phyloP scores from a whole-genome alignment of 2,329 filamentous ascomycete genomes.

The Fusarium sp. region DNA sequence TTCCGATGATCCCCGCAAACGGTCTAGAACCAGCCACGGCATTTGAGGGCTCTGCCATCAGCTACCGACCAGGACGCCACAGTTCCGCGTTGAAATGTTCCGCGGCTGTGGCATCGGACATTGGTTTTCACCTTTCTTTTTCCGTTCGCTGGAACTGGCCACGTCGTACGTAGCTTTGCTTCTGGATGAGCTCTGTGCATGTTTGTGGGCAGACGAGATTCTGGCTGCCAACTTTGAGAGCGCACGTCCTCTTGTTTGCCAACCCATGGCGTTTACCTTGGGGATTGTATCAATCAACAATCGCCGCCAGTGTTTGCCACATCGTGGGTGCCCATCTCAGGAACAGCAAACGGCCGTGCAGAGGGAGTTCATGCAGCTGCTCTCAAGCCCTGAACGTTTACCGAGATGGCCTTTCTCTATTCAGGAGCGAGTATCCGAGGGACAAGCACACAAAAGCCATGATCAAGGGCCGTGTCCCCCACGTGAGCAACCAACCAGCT shows the following conservation, averaged over 20 bases:
- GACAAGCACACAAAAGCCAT: background rate
- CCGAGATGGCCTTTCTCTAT: background rate
- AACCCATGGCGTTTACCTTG: background rate
- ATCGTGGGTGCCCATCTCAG: background rate
- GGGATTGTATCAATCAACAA: background rate
- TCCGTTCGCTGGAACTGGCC: background rate
- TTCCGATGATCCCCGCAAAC: conserved; percentile 27
- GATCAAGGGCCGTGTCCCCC: background rate
- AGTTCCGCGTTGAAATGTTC: background rate
- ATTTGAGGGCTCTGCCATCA: background rate
- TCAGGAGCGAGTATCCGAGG: background rate
- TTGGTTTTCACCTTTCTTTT: background rate
- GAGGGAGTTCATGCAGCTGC: background rate
- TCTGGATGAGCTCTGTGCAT: background rate
- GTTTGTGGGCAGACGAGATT: background rate
- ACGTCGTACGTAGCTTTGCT: background rate
- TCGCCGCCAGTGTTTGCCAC: background rate
- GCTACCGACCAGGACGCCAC: background rate
- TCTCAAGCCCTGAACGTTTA: background rate
- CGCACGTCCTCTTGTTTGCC: background rate
- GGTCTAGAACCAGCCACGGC: conserved; percentile 29
- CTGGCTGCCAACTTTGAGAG: background rate
- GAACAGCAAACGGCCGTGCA: background rate
- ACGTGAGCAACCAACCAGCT: background rate
- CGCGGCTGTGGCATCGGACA: background rate